Evolutionary conservation across 257 asterid species (phyloP).

Genomic region (Nicotiana paniculata): DNA sequence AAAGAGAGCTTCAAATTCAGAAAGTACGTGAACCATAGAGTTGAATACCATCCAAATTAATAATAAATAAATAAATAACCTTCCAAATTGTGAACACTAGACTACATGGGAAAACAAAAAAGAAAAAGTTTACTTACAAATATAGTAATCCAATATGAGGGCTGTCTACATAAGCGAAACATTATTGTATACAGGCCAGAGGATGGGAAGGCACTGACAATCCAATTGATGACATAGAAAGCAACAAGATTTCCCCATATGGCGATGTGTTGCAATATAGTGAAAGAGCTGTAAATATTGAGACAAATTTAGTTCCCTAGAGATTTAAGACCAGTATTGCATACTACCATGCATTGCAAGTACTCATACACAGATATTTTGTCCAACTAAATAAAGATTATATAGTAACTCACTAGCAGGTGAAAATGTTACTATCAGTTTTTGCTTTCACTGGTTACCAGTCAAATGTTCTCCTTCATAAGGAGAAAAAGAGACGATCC

Average conservation of each 20-base stretch:
- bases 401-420: neutral
- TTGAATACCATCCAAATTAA: neutral
- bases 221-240: constrained; percentile 82
- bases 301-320: neutral
- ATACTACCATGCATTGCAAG: neutral
- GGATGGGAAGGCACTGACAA: constrained; percentile 83
- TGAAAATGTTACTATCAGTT: neutral
- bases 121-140: constrained; percentile 45
- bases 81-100: neutral
- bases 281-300: constrained; percentile 66
- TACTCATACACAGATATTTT: neutral
- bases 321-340: neutral
- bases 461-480: neutral
- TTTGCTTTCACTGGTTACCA: neutral
- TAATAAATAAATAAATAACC: neutral
- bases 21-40: neutral
- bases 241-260: constrained; percentile 96
- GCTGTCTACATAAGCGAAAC: constrained; percentile 89
- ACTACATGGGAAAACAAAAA: neutral
- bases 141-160: constrained; percentile 88
- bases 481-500: neutral
- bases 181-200: constrained; percentile 81
- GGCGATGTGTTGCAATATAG: constrained; percentile 79
- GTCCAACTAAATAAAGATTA: neutral
- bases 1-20: neutral